These are phyloP conservation scores for Parastagonospora avenae DNA, from an alignment of 2,329 filamentous ascomycete species.

Conservation along the genomic window DNA sequence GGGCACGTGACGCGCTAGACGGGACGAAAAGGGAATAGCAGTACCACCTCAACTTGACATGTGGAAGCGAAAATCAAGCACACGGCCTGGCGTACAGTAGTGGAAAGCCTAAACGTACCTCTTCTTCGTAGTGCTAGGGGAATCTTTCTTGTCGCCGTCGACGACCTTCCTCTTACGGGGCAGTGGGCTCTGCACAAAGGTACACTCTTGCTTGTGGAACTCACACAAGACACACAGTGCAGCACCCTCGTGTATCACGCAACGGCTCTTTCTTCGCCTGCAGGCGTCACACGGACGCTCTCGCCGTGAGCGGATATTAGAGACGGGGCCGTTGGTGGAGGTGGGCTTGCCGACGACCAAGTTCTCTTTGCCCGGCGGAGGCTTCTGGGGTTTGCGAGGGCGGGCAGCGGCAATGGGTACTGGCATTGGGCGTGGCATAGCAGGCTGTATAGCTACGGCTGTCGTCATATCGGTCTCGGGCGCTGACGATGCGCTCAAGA, in stretches of 20 bases:
- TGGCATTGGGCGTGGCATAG: slow-evolving; percentile 51
- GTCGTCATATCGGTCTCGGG: slow-evolving; percentile 51
- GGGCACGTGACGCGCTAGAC: slow-evolving; percentile 26
- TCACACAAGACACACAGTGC: slow-evolving; percentile 76
- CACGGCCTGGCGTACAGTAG: slow-evolving; percentile 12
- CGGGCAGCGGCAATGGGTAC: slow-evolving; percentile 54
- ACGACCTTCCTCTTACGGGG: slow-evolving; percentile 80
- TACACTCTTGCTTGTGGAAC: slow-evolving; percentile 78
- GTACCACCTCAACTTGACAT: slow-evolving; percentile 2
- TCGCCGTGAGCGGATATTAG: slow-evolving; percentile 47
- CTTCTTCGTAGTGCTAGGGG: slow-evolving; percentile 63
- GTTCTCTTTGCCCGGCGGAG: slow-evolving; percentile 51
- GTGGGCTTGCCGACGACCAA: slow-evolving; percentile 47
- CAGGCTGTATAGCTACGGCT: slow-evolving; percentile 54
- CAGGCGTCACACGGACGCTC: slow-evolving; percentile 67
- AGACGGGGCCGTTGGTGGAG: slow-evolving; percentile 38
- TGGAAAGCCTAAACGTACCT: slow-evolving; percentile 61
- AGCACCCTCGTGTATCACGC: slow-evolving; percentile 78
- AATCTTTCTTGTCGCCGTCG: slow-evolving; percentile 65
- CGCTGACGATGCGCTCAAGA: slow-evolving; percentile 25
- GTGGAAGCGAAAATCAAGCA: slow-evolving; percentile 13
- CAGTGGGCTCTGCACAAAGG: slow-evolving; percentile 75
- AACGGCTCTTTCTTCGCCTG: slow-evolving; percentile 73
- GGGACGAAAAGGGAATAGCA: slow-evolving; percentile 11
- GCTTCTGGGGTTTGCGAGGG: slow-evolving; percentile 47